Percentiles rank a stretch among this genome's conserved stretches.
These are phyloP conservation scores for Colletotrichum acutatum DNA, from an alignment of 2,329 filamentous ascomycete genomes.

Conservation along the genomic window DNA sequence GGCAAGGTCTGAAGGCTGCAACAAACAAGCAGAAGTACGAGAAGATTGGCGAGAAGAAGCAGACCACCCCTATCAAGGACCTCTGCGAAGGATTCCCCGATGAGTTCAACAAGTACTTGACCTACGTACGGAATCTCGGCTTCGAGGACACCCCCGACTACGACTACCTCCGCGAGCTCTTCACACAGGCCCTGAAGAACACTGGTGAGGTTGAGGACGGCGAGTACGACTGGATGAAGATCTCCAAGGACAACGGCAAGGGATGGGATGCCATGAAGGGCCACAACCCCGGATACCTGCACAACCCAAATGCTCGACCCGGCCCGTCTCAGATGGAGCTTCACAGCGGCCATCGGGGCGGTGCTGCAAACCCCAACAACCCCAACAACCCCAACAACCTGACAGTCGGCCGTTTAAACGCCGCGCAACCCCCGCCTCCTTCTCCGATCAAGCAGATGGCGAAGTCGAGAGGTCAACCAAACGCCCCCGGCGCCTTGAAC, in stretches of 20 bases:
- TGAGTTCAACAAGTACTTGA: conserved; percentile 97
- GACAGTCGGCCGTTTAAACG: conserved; percentile 91
- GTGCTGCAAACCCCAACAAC: conserved; percentile 72
- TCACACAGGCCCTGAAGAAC: conserved; percentile 95
- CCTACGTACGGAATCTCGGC: conserved; percentile 95
- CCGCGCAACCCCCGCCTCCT: conserved; percentile 88
- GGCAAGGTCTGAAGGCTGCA: conserved; percentile 79
- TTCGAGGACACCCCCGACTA: conserved; percentile 99
- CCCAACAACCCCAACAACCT: conserved; percentile 72
- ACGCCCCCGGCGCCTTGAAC: conserved; percentile 77
- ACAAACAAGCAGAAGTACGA: conserved; percentile 98
- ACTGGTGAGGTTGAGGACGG: conserved; percentile 95
- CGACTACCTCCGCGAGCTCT: conserved; percentile 95
- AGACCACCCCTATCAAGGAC: conserved; percentile 96
- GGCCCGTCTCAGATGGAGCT: conserved; percentile 88
- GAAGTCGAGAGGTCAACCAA: conserved; percentile 81
- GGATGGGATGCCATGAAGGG: conserved; percentile 83
- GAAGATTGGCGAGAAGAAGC: conserved; percentile 99
- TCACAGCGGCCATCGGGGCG: conserved; percentile 77
- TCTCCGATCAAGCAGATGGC: conserved; percentile 85
- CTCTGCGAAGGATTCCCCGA: conserved; percentile 96
- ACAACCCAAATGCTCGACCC: conserved; percentile 81
- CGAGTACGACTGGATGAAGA: conserved; percentile 99
- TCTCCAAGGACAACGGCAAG: conserved; percentile 84
- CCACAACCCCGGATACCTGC: conserved; percentile 74